phyloP scores from a whole-genome alignment of 257 asterid genomes.

The Solanum neorickii region DNA sequence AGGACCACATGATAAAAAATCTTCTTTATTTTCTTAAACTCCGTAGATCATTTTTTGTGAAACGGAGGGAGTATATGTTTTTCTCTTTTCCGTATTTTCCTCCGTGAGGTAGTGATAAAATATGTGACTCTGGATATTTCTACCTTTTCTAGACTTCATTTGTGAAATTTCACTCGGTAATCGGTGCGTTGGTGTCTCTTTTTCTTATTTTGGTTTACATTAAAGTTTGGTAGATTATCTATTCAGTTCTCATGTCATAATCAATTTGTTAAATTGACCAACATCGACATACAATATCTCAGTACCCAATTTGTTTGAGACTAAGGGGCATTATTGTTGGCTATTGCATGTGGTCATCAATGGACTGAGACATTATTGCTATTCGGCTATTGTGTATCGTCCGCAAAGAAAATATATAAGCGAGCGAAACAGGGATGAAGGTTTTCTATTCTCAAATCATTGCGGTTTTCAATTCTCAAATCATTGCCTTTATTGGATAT shows the following conservation, averaged over 20 bases:
- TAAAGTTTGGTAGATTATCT: background rate
- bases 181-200: background rate
- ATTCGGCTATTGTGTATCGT: background rate
- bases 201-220: background rate
- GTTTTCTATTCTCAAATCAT: background rate
- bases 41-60: no score
- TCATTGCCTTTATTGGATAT: no score
- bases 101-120: background rate
- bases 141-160: fast-evolving
- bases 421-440: no score
- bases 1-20: no score
- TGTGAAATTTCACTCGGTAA: no score
- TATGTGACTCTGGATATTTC: fast-evolving
- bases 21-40: no score
- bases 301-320: background rate
- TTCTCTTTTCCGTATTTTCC: background rate
- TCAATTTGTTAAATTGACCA: background rate
- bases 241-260: background rate
- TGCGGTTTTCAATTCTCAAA: background rate
- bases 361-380: background rate
- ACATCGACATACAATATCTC: background rate
- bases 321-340: background rate
- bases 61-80: background rate
- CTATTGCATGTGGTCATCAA: background rate
- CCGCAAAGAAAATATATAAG: background rate